These are phyloP conservation scores for Tulasnella sp. DNA, from an alignment of 768 basidiomycete species.

Conservation along the genomic window DNA sequence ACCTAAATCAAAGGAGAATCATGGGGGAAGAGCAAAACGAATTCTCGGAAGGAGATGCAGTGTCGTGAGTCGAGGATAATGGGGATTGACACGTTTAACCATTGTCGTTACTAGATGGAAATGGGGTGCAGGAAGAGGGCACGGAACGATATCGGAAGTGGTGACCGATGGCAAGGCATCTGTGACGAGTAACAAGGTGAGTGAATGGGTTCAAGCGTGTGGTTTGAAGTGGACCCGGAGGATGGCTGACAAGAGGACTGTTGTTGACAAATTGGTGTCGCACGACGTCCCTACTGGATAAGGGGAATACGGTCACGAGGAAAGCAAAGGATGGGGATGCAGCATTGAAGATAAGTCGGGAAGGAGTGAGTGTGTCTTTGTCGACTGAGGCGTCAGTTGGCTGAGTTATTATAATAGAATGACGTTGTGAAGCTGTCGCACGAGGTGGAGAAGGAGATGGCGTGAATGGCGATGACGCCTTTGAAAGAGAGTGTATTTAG, in stretches of 20 bases:
- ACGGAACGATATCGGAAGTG: conserved; percentile 31
- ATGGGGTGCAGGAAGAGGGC: conserved; percentile 26
- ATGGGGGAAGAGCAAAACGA: no score
- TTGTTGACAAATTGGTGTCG: background rate
- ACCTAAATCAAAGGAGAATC: no score
- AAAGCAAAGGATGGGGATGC: conserved; percentile 37
- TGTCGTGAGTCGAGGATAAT: conserved; percentile 25
- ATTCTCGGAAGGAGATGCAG: conserved; percentile 26
- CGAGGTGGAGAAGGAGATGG: conserved; percentile 35
- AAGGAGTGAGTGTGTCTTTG: conserved; percentile 29
- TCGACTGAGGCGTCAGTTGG: background rate
- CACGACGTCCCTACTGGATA: background rate
- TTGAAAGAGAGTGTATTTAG: no score
- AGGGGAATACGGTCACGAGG: conserved; percentile 34
- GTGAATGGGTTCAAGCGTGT: background rate
- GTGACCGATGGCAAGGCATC: conserved; percentile 33
- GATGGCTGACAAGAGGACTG: background rate
- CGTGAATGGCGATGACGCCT: no score
- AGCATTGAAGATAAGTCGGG: conserved; percentile 35
- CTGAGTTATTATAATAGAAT: conserved; percentile 25
- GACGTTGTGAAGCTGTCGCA: conserved; percentile 41
- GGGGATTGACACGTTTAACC: background rate
- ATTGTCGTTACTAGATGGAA: conserved; percentile 25
- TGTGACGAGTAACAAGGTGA: conserved; percentile 36
- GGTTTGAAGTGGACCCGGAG: no score